Percentiles rank a stretch among this genome's conserved stretches.
Conservation (phyloP, 163 green algal species). For the Prototheca wickerhamii region DNA sequence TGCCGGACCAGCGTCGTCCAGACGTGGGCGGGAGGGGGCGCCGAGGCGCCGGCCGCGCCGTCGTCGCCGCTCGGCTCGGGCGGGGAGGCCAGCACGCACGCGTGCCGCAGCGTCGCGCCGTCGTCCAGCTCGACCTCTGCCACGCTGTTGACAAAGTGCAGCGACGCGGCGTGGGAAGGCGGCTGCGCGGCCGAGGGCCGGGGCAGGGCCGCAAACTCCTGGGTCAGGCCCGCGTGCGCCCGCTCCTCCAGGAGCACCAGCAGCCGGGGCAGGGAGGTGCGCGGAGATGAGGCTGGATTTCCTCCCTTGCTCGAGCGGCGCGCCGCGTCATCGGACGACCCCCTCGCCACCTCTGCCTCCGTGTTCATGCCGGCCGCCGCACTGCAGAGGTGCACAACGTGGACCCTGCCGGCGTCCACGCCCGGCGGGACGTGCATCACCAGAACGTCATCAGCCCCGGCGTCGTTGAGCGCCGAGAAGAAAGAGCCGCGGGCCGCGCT, state of each 20-base stretch:
- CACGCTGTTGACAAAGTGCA: background rate
- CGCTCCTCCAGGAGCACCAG: slow-evolving; percentile 54
- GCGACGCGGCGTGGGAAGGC: background rate
- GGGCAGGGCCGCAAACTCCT: slow-evolving; percentile 57
- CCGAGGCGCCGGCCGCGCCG: too few relatives aligned
- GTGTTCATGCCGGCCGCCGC: slow-evolving; percentile 8
- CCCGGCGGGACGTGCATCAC: slow-evolving; percentile 50
- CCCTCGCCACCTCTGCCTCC: background rate
- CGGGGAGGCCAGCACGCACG: background rate
- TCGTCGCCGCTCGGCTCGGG: background rate
- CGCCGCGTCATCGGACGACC: background rate
- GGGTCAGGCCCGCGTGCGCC: slow-evolving; percentile 50
- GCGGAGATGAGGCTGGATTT: too few relatives aligned
- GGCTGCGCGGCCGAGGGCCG: background rate
- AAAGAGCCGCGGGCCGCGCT: slow-evolving; percentile 44
- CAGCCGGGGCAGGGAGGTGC: slow-evolving; percentile 53
- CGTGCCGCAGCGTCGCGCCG: background rate
- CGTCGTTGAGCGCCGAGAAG: slow-evolving; percentile 76
- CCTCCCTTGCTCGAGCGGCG: too few relatives aligned
- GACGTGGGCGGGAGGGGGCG: too few relatives aligned
- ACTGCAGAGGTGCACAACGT: slow-evolving; percentile 67
- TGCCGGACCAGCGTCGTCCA: slow-evolving; percentile 56
- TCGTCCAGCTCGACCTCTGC: background rate
- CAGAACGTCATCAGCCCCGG: slow-evolving; percentile 45
- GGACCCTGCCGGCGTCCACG: slow-evolving; percentile 46